Base-by-base conservation (phyloP, 441 rosid genomes). In the Syzygium syzygioides region DNA sequence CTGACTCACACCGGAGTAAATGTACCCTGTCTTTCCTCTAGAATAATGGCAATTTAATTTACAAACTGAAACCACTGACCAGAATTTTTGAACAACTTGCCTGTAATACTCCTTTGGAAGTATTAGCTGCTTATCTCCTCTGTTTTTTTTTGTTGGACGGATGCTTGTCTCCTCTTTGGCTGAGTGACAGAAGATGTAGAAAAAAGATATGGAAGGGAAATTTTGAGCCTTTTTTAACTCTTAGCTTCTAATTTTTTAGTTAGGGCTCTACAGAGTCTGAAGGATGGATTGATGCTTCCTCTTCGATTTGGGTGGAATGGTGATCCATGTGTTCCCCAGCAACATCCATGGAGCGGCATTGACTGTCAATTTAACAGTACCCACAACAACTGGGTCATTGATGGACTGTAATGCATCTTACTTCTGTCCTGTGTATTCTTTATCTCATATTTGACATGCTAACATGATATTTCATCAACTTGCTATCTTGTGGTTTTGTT, bases 271-370 rank as follows among this genome's bases (percentile, higher is more conserved):
- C 97, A 96, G 88, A 90, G 91, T 83, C 86, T 96, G 92, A 97
- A 94, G 92, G 94, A 87, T 79, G 93, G 98, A 17, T 88, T 98
- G 90, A 96, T 90, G 53, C 99, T 98, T 94, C 99, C 99, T 62
- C 93, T 91, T 87, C 96, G 98, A 89, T 92, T 98, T 90, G 99
- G 99, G 88, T 98, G 99, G 99, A 97, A 98, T 91, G 99, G 99
- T 80, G 99, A 98, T 91, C 99, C 99, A 34, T 98, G 99, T 93
- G 98, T 98, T 92, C 99, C 99, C 79, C 94, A 95, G 86, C 97
- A 97, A 92, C 99, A 98, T 93, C 99, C 99, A 59, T 98, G 99
- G 99, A 95, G 91, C 85, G 99, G 99, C 90, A 96, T 94, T 90
- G 96, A 96, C 91, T 98, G 99, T 92, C 96, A 92, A 64, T 92